Base-by-base conservation (phyloP, 2,329 filamentous ascomycete genomes). In the Sordariomycetes sp. region DNA sequence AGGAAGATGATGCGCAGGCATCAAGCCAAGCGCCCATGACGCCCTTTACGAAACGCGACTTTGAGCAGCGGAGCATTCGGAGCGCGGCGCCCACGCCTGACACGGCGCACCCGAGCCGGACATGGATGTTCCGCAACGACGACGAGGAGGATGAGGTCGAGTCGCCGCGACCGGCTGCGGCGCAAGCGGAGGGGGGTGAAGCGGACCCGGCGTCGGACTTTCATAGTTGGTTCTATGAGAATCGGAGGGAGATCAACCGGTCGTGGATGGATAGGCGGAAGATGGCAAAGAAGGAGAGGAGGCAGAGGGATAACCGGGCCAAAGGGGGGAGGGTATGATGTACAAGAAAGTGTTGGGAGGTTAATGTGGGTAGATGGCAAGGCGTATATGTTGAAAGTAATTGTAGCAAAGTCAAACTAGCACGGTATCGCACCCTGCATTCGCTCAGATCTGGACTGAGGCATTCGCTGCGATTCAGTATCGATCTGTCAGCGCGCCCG, bases 11-110 rank as follows among this genome's bases (percentile, higher is more conserved):
- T 24, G 78, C 76, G 13, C 67, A 70, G 6, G 61, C 62, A 4
- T 59, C 61, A 5, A 61, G 59, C 24, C 69, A 79, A 12, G 66
- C 74, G 4, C 91, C 90, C 13, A 82, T 90, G 70, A 96, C 92
- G 0, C 92, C 92, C 0, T 95, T 84, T 67, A 89, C 88, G 0
- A 83, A 85, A 61, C 81, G 85, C 62, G 92, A 97, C 62, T 75
- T 92, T 34, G 85, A 89, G 63, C 82, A 76, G 71, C 81, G 90
- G 60, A 81, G 80, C 55, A 67, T 88, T n/a, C 81, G 94, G 58
- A 96, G 90, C 67, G 90, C 90, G 6, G 94, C 94, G 2, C 94
- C 94, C 0, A 99, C 94, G 0, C 94, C 94, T 0, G 94, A 99
- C 66, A 97, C 94, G 0, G 90, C 90, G 1, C 84, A 90, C 59